These are phyloP conservation scores for Chaetomium fimeti DNA, from an alignment of 495 filamentous ascomycete genomes.

Conservation along the genomic window DNA sequence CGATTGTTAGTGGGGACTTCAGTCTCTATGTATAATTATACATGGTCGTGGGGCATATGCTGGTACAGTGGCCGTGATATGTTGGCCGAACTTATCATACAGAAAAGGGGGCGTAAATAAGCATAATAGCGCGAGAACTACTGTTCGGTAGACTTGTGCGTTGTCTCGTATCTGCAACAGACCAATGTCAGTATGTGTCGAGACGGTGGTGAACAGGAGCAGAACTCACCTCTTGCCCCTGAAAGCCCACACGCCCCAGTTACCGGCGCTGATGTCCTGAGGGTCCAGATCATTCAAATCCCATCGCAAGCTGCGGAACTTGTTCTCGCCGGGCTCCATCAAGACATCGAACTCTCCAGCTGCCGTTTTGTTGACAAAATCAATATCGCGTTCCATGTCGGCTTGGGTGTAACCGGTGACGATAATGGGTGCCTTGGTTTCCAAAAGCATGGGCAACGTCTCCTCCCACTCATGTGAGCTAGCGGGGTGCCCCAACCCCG, in stretches of 20 bases:
- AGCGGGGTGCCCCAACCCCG: slow-evolving; percentile 89
- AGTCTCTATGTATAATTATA: background rate
- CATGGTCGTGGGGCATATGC: background rate
- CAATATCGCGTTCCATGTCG: slow-evolving; percentile 88
- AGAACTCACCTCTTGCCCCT: slow-evolving; percentile 88
- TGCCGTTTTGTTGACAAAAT: slow-evolving; percentile 81
- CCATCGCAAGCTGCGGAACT: slow-evolving; percentile 92
- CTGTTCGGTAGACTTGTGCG: slow-evolving; percentile 47
- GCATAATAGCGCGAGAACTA: background rate
- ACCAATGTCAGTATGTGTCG: slow-evolving; percentile 34
- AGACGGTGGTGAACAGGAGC: background rate
- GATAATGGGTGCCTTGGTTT: slow-evolving; percentile 92
- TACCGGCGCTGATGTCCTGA: slow-evolving; percentile 88
- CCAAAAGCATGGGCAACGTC: slow-evolving; percentile 81
- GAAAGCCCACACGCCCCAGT: slow-evolving; percentile 97
- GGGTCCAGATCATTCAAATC: slow-evolving; percentile 96
- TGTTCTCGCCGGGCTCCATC: slow-evolving; percentile 89
- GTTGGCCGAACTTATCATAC: slow-evolving; percentile 12
- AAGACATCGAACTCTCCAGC: slow-evolving; percentile 88
- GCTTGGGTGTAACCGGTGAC: slow-evolving; percentile 93
- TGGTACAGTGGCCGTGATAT: slow-evolving; percentile 4
- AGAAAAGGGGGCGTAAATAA: background rate
- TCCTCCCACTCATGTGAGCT: slow-evolving; percentile 90
- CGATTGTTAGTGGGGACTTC: background rate
- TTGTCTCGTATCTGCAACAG: slow-evolving; percentile 58